Evolutionary conservation across 176 grass and related monocot species (phyloP).

Genomic region (Carex kokanica): DNA sequence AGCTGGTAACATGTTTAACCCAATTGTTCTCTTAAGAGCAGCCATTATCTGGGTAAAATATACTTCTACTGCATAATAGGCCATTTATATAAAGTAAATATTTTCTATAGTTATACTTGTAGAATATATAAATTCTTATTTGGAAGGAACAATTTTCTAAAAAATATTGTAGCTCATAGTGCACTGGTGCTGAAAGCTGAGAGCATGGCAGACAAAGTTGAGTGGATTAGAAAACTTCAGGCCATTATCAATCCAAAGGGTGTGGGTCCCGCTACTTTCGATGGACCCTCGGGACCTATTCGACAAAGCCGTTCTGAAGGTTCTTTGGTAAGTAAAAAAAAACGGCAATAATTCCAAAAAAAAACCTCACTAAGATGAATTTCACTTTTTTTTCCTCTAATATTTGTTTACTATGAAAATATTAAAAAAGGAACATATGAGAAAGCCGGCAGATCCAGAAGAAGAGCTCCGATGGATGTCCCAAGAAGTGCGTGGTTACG

Average conservation of each 20-base stretch:
- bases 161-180: conserved; percentile 70
- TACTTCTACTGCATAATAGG: background rate
- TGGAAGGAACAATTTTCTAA: background rate
- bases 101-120: background rate
- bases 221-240: conserved; percentile 86
- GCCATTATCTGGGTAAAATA: background rate
- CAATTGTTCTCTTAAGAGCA: background rate
- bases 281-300: conserved; percentile 55
- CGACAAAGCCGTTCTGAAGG: conserved; percentile 81
- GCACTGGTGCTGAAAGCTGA: conserved; percentile 89
- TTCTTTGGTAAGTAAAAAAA: conserved; percentile 55
- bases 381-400: background rate
- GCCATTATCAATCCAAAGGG: conserved; percentile 79
- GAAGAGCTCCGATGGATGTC: conserved; percentile 99
- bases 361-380: background rate
- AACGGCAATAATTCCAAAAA: background rate
- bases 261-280: conserved; percentile 51
- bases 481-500: conserved; percentile 95
- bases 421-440: conserved; percentile 17
- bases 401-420: background rate
- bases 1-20: background rate
- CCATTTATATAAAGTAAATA: background rate
- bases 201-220: conserved; percentile 77
- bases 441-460: conserved; percentile 93
- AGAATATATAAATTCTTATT: background rate